A percentile compares a stretch with the other conserved stretches of the same genome.
Conservation (phyloP, 768 basidiomycete species). For the Tephrocybe rancida region DNA sequence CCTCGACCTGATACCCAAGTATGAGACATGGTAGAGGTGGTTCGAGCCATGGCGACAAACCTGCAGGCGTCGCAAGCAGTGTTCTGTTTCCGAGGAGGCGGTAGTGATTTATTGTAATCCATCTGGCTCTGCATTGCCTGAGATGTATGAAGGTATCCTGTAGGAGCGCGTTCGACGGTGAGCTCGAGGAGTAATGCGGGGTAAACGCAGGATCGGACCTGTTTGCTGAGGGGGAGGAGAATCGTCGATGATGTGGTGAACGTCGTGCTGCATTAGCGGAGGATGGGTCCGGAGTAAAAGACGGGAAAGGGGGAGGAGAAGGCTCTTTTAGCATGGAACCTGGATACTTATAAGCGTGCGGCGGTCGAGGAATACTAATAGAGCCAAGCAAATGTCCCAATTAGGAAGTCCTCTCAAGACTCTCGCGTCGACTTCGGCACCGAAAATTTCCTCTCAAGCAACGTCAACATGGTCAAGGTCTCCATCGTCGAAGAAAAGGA, state of each 20-base stretch:
- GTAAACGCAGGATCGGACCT: slow-evolving; percentile 29
- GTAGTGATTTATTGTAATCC: slow-evolving; percentile 75
- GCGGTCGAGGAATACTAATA: slow-evolving; percentile 29
- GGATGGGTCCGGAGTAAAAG: slow-evolving; percentile 17
- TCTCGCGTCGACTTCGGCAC: slow-evolving; percentile 23
- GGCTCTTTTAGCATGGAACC: slow-evolving; percentile 23
- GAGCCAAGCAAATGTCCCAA: slow-evolving; percentile 27
- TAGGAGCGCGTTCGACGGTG: slow-evolving; percentile 16
- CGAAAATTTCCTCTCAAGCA: slow-evolving; percentile 24
- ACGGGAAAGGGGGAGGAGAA: slow-evolving; percentile 23
- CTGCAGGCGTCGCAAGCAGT: slow-evolving; percentile 94
- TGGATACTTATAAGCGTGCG: slow-evolving; percentile 39
- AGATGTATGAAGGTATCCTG: slow-evolving; percentile 65
- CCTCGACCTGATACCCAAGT: slow-evolving; percentile 53
- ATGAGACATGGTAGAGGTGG: slow-evolving; percentile 16
- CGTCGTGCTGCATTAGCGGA: slow-evolving; percentile 37
- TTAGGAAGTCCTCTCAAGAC: slow-evolving; percentile 17
- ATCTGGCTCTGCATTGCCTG: slow-evolving; percentile 80
- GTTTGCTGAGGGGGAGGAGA: slow-evolving; percentile 29
- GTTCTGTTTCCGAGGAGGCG: slow-evolving; percentile 90
- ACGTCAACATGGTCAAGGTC: slow-evolving; percentile 84
- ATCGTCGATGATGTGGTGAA: slow-evolving; percentile 25
- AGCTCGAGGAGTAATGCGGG: slow-evolving; percentile 7
- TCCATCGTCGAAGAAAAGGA: slow-evolving; percentile 88
- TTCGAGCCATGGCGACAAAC: slow-evolving; percentile 33